These are phyloP conservation scores for Blastocystis sp. DNA, from an alignment of 352 stramenopile species.

Conservation along the genomic window DNA sequence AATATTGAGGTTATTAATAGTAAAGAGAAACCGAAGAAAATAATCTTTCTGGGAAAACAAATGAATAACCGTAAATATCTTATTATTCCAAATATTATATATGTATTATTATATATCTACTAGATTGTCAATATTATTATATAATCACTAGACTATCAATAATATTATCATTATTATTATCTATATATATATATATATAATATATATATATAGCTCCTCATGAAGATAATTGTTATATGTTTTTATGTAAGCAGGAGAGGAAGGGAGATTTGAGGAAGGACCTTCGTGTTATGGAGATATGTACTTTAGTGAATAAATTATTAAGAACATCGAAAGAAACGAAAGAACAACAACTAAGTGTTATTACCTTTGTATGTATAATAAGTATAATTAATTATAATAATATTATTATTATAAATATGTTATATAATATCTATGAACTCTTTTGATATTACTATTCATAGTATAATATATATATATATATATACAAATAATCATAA, in stretches of 20 bases:
- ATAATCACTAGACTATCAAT: background rate
- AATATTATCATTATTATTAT: background rate
- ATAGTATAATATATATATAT: background rate
- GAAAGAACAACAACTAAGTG: constrained; percentile 64
- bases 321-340: constrained; percentile 67
- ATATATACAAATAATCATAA: background rate
- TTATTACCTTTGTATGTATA: constrained; percentile 65
- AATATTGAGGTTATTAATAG: constrained; percentile 82
- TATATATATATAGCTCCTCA: too few species aligned
- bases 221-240: constrained; percentile 57
- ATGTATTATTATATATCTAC: too few species aligned
- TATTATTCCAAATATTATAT: constrained; percentile 23
- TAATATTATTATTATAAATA: background rate
- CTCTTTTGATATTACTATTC: background rate
- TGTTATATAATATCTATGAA: background rate
- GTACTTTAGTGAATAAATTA: constrained; percentile 96
- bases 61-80: constrained; percentile 41
- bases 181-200: too few species aligned
- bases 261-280: constrained; percentile 97
- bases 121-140: background rate
- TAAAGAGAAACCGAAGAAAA: constrained; percentile 94
- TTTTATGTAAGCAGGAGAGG: constrained; percentile 83
- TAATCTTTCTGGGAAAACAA: constrained; percentile 62
- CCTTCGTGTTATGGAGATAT: constrained; percentile 96
- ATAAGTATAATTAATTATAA: background rate